These are phyloP conservation scores for Solanum megistacrolobum DNA, from an alignment of 257 asterid species.

Conservation along the genomic window DNA sequence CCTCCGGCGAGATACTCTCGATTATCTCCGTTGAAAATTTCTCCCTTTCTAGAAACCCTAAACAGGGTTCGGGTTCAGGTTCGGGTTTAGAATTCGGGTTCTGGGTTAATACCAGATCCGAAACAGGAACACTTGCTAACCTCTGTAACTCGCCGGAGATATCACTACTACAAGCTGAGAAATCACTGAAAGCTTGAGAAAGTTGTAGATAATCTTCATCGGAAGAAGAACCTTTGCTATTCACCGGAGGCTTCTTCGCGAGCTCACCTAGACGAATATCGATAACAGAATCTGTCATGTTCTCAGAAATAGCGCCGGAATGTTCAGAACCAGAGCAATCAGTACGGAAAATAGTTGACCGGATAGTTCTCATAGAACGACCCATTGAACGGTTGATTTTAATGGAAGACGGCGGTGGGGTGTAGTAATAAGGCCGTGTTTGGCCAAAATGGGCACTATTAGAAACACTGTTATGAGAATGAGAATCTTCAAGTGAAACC, in stretches of 20 bases:
- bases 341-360: slow-evolving; percentile 45
- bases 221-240: slow-evolving; percentile 5
- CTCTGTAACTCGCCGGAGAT: slow-evolving; percentile 90
- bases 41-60: slow-evolving; percentile 66
- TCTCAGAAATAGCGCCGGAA: slow-evolving; percentile 30
- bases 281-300: slow-evolving; percentile 60
- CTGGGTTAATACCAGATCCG: slow-evolving; percentile 14
- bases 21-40: slow-evolving; percentile 78
- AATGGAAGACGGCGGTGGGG: slow-evolving; percentile 58
- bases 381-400: slow-evolving; percentile 49
- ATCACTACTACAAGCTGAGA: slow-evolving; percentile 85
- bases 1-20: slow-evolving; percentile 84
- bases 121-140: slow-evolving; percentile 46
- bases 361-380: slow-evolving; percentile 42
- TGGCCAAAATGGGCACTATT: slow-evolving; percentile 19
- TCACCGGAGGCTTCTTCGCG: slow-evolving; percentile 27
- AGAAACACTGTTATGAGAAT: slow-evolving; percentile 19
- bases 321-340: slow-evolving; percentile 15
- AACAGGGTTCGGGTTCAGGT: slow-evolving; percentile 68
- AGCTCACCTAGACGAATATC: slow-evolving; percentile 71
- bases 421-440: slow-evolving; percentile 38
- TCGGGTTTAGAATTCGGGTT: neutral
- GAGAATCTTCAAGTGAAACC: slow-evolving; percentile 53
- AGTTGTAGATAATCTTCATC: slow-evolving; percentile 40
- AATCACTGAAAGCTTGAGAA: slow-evolving; percentile 65